Evolutionary conservation across 2,329 filamentous ascomycete species (phyloP), one percentile per base, ranked within the genome.

Genomic region (Aspergillus hortae): DNA sequence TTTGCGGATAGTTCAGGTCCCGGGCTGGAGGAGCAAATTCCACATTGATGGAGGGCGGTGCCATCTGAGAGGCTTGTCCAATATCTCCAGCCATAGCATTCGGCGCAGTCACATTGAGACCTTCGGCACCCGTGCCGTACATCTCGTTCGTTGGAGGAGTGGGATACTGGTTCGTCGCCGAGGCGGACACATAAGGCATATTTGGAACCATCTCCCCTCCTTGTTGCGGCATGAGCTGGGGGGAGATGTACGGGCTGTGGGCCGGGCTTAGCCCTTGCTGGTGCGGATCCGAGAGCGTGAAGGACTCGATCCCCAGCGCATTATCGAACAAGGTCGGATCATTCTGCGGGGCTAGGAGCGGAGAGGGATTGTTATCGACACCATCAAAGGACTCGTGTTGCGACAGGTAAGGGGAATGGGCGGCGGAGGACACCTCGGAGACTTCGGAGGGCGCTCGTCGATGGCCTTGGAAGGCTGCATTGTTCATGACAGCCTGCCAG

Each of bases 31-130:
- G 92, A 14, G 91, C 92, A 69, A 90, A 91, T 67, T 96, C 89
- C 61, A 96, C 94, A 66, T 94, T 95, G 72, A 96, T 96, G 47
- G 92, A 89, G 0, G 92, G 92, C n/a, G 92, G 89, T 3, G 87
- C 88, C 86, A 95, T 94, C 60, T 88, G 81, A 46, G 86, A 83
- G 43, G 82, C 84, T 66, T 82, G 85, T 5, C 84, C 82, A 67
- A 89, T 81, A 52, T 92, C 88, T 27, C 73, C 68, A 21, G 73
- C 73, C n/a, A 70, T 68, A 21, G 77, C 74, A 52, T 68, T 75
- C 35, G 78, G 51, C 33, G 61, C 72, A 58, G 78, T 75, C 49
- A 72, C 63, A 53, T 69, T 72, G 55, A 78, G 69, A 48, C 81
- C 78, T 48, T 79, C 76, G 32, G 64, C 64, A 7, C 73, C 69